These are phyloP conservation scores for Euphorbia tirucalli DNA, from an alignment of 345 rosid species.

Conservation along the genomic window DNA sequence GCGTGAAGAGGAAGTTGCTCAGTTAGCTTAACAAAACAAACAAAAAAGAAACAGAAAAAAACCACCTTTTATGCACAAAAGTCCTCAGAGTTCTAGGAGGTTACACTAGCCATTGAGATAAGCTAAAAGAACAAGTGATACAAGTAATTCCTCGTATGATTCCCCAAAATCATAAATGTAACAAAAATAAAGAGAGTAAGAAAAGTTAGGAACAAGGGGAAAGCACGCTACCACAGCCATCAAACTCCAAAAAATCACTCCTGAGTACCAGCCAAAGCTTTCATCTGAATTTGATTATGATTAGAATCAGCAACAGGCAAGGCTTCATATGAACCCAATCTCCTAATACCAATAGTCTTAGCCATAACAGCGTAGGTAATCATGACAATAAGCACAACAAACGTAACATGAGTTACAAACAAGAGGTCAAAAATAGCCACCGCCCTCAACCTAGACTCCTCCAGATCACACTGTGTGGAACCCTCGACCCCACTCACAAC, in stretches of 20 bases:
- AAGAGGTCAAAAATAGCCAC: constrained; percentile 79
- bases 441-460: constrained; percentile 72
- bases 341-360: constrained; percentile 45
- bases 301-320: constrained; percentile 51
- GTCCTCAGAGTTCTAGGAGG: background rate
- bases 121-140: constrained; percentile 4
- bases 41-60: background rate
- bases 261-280: constrained; percentile 75
- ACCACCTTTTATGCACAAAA: constrained; percentile 3
- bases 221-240: background rate
- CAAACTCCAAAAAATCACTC: constrained; percentile 38
- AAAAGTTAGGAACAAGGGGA: background rate
- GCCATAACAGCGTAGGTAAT: constrained; percentile 53
- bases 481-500: constrained; percentile 77
- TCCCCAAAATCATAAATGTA: background rate
- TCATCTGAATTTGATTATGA: constrained; percentile 61
- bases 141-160: background rate
- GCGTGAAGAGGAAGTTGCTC: background rate
- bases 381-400: constrained; percentile 56
- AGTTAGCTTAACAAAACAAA: background rate
- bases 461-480: constrained; percentile 78
- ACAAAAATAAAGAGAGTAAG: background rate
- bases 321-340: constrained; percentile 74
- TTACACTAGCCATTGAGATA: background rate
- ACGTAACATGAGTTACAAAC: constrained; percentile 65